A percentile compares a stretch with the other conserved stretches of the same genome.
Conservation (phyloP, 306 rosid species). For the Acmispon strigosus region DNA sequence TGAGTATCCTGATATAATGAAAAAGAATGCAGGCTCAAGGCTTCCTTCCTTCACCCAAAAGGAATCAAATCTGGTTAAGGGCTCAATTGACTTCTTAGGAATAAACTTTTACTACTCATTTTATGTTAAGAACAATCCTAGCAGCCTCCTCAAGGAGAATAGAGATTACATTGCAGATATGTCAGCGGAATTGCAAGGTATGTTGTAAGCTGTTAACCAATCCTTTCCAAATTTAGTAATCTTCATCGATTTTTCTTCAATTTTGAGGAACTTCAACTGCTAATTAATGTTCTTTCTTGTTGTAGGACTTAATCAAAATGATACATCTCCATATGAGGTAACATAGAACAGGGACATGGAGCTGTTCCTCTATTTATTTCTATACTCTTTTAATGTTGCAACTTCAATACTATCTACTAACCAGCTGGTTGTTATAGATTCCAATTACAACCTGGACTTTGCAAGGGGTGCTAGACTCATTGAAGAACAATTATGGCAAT, state of each 20-base stretch:
- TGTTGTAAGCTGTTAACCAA: neutral
- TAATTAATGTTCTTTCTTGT: neutral
- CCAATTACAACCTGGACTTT: slow-evolving; percentile 23
- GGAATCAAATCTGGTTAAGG: slow-evolving; percentile 43
- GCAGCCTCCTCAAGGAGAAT: neutral
- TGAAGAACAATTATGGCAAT: slow-evolving; percentile 37
- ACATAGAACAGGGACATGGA: neutral
- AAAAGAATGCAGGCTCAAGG: slow-evolving; percentile 50
- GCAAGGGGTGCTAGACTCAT: slow-evolving; percentile 20
- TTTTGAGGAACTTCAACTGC: neutral
- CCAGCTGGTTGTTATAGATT: slow-evolving; percentile 22
- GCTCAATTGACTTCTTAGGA: slow-evolving; percentile 57
- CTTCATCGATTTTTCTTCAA: neutral
- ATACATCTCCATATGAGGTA: slow-evolving; percentile 18
- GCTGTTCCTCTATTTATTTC: neutral
- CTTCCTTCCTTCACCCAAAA: slow-evolving; percentile 39
- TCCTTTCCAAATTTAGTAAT: neutral
- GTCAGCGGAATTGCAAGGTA: neutral
- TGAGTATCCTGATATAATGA: slow-evolving; percentile 55
- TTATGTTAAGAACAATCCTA: slow-evolving; percentile 20
- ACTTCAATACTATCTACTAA: neutral
- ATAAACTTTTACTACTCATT: slow-evolving; percentile 28
- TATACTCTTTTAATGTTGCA: neutral
- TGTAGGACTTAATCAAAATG: neutral
- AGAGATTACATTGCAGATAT: slow-evolving; percentile 17